A percentile compares a stretch with the other conserved stretches of the same genome.
phyloP scores from a whole-genome alignment of 108 stramenopile genomes.

The Discostella pseudostelligera region DNA sequence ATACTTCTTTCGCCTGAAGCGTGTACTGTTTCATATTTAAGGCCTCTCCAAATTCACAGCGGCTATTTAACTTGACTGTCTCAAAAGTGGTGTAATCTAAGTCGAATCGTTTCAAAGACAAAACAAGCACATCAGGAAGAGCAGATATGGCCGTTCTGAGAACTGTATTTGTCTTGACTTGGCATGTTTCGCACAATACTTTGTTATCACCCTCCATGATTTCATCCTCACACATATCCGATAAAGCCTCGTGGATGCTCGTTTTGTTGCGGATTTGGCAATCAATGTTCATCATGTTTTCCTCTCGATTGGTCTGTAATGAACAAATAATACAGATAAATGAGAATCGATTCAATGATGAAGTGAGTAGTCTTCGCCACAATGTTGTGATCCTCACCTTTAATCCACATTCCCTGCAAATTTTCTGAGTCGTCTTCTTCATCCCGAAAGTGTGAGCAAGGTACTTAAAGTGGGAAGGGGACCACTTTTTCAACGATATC shows the following conservation, averaged over 20 bases:
- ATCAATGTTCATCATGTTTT: constrained; percentile 91
- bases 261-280: constrained; percentile 92
- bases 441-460: constrained; percentile 84
- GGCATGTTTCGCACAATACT: constrained; percentile 94
- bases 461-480: constrained; percentile 75
- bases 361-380: neutral
- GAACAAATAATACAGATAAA: constrained; percentile 35
- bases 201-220: constrained; percentile 98
- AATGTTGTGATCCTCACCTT: constrained; percentile 54
- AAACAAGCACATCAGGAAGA: constrained; percentile 90
- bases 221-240: constrained; percentile 90
- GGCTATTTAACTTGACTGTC: constrained; percentile 97
- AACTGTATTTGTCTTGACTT: constrained; percentile 92
- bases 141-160: constrained; percentile 85
- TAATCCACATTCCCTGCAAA: constrained; percentile 89
- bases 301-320: constrained; percentile 83
- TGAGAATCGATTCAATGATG: constrained; percentile 3
- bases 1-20: constrained; percentile 85
- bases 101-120: constrained; percentile 97
- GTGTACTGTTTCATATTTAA: constrained; percentile 96
- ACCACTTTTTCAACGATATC: constrained; percentile 82
- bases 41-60: constrained; percentile 90
- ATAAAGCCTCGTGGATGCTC: constrained; percentile 91
- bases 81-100: constrained; percentile 97
- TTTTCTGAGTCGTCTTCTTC: constrained; percentile 86